phyloP scores from a whole-genome alignment of 495 filamentous ascomycete species.

The Penicillium macrosclerotiorum region DNA sequence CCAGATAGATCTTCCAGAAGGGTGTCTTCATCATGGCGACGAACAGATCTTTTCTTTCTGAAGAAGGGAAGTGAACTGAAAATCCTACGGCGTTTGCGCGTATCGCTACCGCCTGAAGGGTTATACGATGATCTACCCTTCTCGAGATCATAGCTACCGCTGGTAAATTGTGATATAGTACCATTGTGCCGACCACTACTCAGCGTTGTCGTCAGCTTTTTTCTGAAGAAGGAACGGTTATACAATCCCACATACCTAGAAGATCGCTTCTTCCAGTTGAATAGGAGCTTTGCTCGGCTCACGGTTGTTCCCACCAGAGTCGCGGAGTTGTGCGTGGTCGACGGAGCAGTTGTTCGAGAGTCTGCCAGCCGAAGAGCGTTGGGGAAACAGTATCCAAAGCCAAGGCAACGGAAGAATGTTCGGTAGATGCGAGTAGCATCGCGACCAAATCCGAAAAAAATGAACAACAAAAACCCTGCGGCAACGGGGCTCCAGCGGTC shows the following conservation, averaged over 20 bases:
- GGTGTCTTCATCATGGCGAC: conserved; percentile 9
- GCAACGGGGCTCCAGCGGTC: conserved; percentile 68
- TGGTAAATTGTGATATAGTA: too few species aligned
- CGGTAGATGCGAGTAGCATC: conserved; percentile 77
- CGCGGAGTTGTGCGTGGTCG: conserved; percentile 3
- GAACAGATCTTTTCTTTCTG: not conserved
- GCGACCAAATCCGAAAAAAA: conserved; percentile 77
- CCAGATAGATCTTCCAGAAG: conserved; percentile 19
- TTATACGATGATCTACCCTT: conserved; percentile 13
- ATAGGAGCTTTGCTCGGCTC: conserved; percentile 27
- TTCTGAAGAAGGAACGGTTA: not conserved
- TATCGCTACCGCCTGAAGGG: not conserved
- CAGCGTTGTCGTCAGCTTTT: not conserved
- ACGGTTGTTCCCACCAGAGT: conserved; percentile 22
- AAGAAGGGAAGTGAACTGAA: not conserved
- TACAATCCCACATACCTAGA: conserved; percentile 14
- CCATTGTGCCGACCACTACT: not conserved
- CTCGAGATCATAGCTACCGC: conserved; percentile 29
- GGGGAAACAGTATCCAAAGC: conserved; percentile 27
- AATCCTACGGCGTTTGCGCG: not conserved
- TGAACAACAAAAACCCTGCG: conserved; percentile 60
- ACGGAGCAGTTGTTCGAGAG: conserved; percentile 1
- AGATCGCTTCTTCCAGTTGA: conserved; percentile 17
- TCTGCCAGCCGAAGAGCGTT: conserved; percentile 10
- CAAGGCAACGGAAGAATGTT: conserved; percentile 29